Conservation (phyloP, 2,329 filamentous ascomycete genomes). For the Apiospora sp. region DNA sequence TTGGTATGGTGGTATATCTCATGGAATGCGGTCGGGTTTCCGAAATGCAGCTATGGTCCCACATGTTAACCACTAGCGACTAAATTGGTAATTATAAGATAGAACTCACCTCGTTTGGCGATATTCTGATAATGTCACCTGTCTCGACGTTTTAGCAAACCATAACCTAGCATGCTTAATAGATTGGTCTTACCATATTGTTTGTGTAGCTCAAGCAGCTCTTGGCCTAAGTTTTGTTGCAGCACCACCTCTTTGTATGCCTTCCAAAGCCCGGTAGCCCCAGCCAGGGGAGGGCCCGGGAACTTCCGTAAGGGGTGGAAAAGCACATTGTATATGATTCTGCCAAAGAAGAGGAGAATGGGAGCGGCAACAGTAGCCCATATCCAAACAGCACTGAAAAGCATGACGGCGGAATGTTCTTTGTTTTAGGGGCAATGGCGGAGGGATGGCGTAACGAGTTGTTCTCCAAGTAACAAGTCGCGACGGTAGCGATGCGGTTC, state of each 20-base stretch:
- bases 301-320: slow-evolving; percentile 18
- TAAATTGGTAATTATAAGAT: background rate
- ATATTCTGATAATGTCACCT: slow-evolving; percentile 12
- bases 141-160: background rate
- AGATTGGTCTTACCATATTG: slow-evolving; percentile 21
- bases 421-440: too few relatives aligned
- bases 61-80: background rate
- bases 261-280: slow-evolving; percentile 13
- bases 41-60: slow-evolving; percentile 3
- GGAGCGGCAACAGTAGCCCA: background rate
- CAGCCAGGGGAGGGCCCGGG: slow-evolving; percentile 2
- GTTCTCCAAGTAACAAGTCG: background rate
- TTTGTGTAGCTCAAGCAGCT: slow-evolving; percentile 1
- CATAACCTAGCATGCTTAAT: too few relatives aligned
- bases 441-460: background rate
- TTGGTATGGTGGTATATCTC: slow-evolving; percentile 8
- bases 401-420: background rate
- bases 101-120: slow-evolving; percentile 2
- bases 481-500: background rate
- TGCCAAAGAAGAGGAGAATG: background rate
- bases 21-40: background rate
- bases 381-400: background rate
- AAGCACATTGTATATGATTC: slow-evolving; percentile 11
- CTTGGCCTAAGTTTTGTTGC: background rate
- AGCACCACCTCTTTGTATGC: slow-evolving; percentile 10